These are phyloP conservation scores for Telopea speciosissima DNA, from an alignment of 177 flowering plant genomes.

Conservation along the genomic window DNA sequence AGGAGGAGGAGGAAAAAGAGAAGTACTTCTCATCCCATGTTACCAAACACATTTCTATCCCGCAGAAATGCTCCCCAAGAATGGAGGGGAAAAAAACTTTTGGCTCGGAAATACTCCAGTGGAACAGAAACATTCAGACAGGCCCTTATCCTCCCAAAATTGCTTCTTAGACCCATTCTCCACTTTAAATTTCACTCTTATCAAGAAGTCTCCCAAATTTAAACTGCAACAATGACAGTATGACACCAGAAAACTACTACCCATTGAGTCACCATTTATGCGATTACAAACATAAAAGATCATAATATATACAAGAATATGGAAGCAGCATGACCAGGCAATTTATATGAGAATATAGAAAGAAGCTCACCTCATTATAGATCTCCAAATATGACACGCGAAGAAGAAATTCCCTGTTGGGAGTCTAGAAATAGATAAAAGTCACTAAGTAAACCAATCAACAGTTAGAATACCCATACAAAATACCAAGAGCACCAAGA, in stretches of 20 bases:
- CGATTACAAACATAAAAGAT: neutral
- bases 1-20: too few species aligned
- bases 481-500: neutral
- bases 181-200: too few species aligned
- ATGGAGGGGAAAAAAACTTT: too few species aligned
- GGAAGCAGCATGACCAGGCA: neutral
- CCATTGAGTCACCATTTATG: neutral
- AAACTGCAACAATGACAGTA: neutral
- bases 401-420: slow-evolving; percentile 85
- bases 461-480: neutral
- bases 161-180: too few species aligned
- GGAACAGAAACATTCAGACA: too few species aligned
- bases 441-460: slow-evolving; percentile 8
- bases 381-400: slow-evolving; percentile 95
- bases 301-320: neutral
- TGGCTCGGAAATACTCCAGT: too few species aligned
- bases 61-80: too few species aligned
- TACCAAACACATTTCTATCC: too few species aligned
- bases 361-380: slow-evolving; percentile 77
- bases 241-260: neutral
- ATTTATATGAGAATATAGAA: slow-evolving; percentile 2
- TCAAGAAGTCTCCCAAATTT: too few species aligned
- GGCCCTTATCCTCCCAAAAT: too few species aligned
- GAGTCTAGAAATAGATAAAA: slow-evolving; percentile 49
- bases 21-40: too few species aligned